Percentiles rank a stretch among this genome's conserved stretches.
Evolutionary conservation across 2,329 filamentous ascomycete genomes (phyloP).

Genomic region (Didymellaceae sp.): DNA sequence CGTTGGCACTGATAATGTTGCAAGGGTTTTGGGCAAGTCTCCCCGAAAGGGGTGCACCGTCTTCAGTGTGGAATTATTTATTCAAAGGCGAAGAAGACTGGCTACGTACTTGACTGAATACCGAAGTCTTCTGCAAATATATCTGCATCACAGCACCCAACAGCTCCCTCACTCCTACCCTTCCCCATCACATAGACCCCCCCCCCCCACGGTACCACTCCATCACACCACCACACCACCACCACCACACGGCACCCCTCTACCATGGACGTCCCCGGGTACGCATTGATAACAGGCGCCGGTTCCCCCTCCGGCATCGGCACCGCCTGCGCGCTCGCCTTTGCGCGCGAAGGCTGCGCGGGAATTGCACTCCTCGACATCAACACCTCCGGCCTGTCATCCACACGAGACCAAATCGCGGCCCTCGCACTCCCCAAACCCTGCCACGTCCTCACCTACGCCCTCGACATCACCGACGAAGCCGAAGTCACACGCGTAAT

Average conservation of each 20-base stretch:
- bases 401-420: constrained; percentile 23
- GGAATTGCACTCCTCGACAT: constrained; percentile 30
- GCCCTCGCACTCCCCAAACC: not conserved
- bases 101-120: too few species aligned
- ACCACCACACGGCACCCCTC: too few species aligned
- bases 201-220: not conserved
- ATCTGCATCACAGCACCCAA: too few species aligned
- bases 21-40: too few species aligned
- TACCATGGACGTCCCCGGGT: constrained; percentile 34
- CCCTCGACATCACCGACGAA: constrained; percentile 44
- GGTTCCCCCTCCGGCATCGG: constrained; percentile 35
- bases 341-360: constrained; percentile 26
- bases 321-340: constrained; percentile 37
- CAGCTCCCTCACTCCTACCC: too few species aligned
- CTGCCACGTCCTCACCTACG: constrained; percentile 6
- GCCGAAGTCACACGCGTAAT: constrained; percentile 36
- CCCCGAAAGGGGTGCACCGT: too few species aligned
- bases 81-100: too few species aligned
- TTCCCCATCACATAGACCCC: too few species aligned
- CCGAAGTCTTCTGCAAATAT: too few species aligned
- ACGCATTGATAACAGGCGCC: constrained; percentile 26
- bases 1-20: too few species aligned
- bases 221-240: not conserved
- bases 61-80: too few species aligned
- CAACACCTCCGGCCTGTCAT: constrained; percentile 19